Base-by-base conservation (phyloP, 441 rosid genomes). In the Croton setiger region DNA sequence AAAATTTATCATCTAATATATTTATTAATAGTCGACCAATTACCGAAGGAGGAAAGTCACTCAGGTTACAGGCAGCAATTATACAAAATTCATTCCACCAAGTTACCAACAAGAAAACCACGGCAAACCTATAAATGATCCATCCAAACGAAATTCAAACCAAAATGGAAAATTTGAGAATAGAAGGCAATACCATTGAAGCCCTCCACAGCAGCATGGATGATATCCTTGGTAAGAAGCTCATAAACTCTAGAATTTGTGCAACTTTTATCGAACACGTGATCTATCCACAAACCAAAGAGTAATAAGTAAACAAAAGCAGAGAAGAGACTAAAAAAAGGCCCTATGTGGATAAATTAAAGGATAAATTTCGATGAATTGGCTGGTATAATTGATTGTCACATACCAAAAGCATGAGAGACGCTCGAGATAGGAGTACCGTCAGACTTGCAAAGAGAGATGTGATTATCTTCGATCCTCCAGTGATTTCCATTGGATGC, bases 121-220 rank as follows among this genome's bases (percentile, higher is more conserved):
- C 17, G 17, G 53, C 53, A 17, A 18, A 13, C 5, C 18, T 48
- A 49, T 4, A 15, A 48, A 0, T 17, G 1, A 49, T 17, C 7
- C 20, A 13, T 15, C 20, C 20, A 49, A 49, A 49, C 18, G 53
- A 49, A 49, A 49, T 49, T 49, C 5, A 49, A 1, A 49, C 53
- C 43, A 7, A 39, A 39, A 39, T 4, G 43, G 43, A 1, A 39
- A 39, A 7, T 39, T 39, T 4, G 10, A 14, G 48, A 49, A 9
- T 36, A 37, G 39, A 7, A 37, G 31, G 20, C 59, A 36, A 39
- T 80, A 94, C 97, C 93, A 43, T 94, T 94, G 64, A 94, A 94
- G 48, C 98, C 97, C 54, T 85, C 85, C 21, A 91, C 90, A 1
- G 90, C 92, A 4, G 96, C 92, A 41, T 80, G 82, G 63, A 94